Evolutionary conservation across 192 early-diverging fungal species (phyloP), one percentile per base, ranked within the genome.

Genomic region (Coemansia sp.): DNA sequence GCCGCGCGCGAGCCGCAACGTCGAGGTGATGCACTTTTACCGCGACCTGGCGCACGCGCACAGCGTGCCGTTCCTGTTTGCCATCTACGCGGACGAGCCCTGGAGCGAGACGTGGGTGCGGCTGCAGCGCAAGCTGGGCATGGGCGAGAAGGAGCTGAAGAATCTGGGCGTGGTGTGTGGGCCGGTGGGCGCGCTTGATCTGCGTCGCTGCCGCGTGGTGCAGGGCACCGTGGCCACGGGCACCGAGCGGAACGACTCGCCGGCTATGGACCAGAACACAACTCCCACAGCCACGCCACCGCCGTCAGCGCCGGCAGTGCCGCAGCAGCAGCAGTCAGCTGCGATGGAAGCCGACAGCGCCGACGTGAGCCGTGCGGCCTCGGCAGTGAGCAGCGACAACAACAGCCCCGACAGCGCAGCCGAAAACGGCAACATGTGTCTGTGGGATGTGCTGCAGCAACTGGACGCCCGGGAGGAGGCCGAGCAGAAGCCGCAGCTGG

Each of bases 31-130:
- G 69, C 92, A 95, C 62, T 94, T 87, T 64, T 71, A 79, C 42
- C 83, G 85, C 52, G 87, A 92, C 22, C 67, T 84, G 11, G 29
- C 40, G 10, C 81, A 82, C 27, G 63, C 80, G 6, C 91, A 96
- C 66, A 82, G 92, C 34, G 75, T 90, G 28, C 95, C 95, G 19
- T 95, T 98, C 75, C 72, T 72, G 50, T 87, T 96, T 51, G 58
- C 83, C 28, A 58, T 91, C 27, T 79, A 70, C 23, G 58, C 75
- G 8, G 87, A 80, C 39, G 92, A 94, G 58, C 17, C 64, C 15
- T 83, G 90, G 56, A 32, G 76, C 11, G 84, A 83, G 1, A 90
- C 89, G 17, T 90, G 87, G 82, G 53, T 61, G 47, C 81, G 94
- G 6, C 75, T 97, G 50, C 83, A 83, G 49, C 64, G 42, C 48